Base-by-base conservation (phyloP, 1,284 basidiomycete species). In the Trichosporon sp. region DNA sequence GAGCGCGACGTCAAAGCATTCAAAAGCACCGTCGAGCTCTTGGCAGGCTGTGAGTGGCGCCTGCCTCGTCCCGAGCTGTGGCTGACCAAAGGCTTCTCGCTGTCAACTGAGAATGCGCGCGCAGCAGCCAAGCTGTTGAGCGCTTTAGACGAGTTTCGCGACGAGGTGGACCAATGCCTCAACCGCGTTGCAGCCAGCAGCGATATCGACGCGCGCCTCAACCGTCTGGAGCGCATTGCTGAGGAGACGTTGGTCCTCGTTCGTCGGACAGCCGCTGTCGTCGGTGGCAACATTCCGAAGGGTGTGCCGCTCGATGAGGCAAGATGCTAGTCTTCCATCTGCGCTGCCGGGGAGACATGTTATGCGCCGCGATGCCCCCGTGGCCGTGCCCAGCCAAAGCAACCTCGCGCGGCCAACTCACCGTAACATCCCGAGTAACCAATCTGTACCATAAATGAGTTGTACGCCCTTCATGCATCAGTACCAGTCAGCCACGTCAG, bases 271-370 rank as follows among this genome's bases (percentile, higher is more conserved):
- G 32, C 59, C 6, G 32, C 35, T 12, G 1, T 2, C 59, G 35
- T 14, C 4, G 6, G 14, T n/a, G 16, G 10, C 32, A n/a, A 35
- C 2, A 7, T 63, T 1, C 31, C 59, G 1, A 63, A 35, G 2
- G 59, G 59, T 37, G 59, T 63, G 11, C 59, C 59, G 32, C 59
- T 63, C 59, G 35, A 63, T 32, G n/a, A 37, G 32, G 59, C 59
- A 7, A 37, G 35, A 31, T 63, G 59, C 59, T 63, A 63, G 14
- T 63, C 59, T 1, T 63, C 6, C 31, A n/a, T 63, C 32, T 63
- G 59, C 16, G 6, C 31, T 1, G 31, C 12, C 16, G 31, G 32
- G 14, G 59, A 63, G 59, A 63, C 32, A 0, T 63, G 59, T 32
- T 63, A 63, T n/a, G 59, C 59, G 16, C 59, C 59, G 14, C 35